phyloP scores from a whole-genome alignment of 2,329 filamentous ascomycete genomes.

The Penicillium sp. region DNA sequence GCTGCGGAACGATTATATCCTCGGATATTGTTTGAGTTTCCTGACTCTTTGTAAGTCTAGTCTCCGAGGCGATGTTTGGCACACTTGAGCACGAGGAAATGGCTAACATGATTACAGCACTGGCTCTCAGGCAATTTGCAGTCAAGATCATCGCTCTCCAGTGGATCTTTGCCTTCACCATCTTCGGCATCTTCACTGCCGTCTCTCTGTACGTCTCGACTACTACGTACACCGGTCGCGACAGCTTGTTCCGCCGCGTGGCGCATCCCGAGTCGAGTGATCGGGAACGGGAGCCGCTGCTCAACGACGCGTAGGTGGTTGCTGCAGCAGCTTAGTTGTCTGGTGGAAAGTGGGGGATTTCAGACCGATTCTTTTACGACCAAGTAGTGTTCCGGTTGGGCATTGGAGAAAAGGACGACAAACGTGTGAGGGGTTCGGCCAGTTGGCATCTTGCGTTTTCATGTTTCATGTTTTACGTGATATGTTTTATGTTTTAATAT shows the following conservation, averaged over 20 bases:
- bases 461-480: neutral
- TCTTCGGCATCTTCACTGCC: conserved; percentile 73
- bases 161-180: conserved; percentile 88
- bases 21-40: conserved; percentile 75
- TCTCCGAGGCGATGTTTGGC: neutral
- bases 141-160: conserved; percentile 73
- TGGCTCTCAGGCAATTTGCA: conserved; percentile 75
- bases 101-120: conserved; percentile 40
- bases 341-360: neutral
- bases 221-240: conserved; percentile 35
- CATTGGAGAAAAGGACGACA: neutral
- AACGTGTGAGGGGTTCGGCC: neutral
- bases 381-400: neutral
- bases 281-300: conserved; percentile 54
- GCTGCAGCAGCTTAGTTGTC: too few relatives aligned
- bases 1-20: conserved; percentile 70
- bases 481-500: neutral
- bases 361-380: neutral
- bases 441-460: neutral
- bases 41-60: conserved; percentile 63
- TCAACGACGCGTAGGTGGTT: conserved; percentile 37
- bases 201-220: conserved; percentile 54
- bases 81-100: neutral
- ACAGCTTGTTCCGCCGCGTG: conserved; percentile 35
- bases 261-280: conserved; percentile 44